phyloP scores from a whole-genome alignment of 2,329 filamentous ascomycete genomes.

The Aureobasidium sp. region DNA sequence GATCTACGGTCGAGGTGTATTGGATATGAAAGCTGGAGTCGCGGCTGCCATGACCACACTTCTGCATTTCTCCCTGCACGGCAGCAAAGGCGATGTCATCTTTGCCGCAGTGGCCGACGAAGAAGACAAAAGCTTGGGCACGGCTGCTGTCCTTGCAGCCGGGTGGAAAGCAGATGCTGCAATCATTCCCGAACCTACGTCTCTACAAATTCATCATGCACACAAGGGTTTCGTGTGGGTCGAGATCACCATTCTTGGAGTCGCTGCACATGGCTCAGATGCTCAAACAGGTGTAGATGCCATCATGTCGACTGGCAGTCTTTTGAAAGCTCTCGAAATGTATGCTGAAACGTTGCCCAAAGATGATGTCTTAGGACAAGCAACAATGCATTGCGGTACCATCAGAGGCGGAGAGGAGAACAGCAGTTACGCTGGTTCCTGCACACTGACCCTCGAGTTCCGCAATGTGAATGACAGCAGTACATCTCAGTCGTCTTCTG shows the following conservation, averaged over 20 bases:
- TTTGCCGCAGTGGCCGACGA: conserved; percentile 1
- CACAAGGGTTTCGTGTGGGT: conserved; percentile 14
- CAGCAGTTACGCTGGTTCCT: conserved; percentile 1
- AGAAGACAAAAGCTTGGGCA: neutral
- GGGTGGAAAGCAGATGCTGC: conserved; percentile 10
- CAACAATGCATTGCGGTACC: conserved; percentile 1
- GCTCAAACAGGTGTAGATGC: neutral
- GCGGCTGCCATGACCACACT: conserved; percentile 9
- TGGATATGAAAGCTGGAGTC: conserved; percentile 10
- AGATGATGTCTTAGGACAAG: neutral
- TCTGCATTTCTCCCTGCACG: neutral
- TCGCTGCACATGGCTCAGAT: conserved; percentile 4
- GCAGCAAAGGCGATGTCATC: conserved; percentile 1
- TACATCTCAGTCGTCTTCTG: neutral
- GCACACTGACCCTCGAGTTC: neutral
- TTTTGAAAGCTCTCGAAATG: neutral
- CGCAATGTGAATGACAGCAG: neutral
- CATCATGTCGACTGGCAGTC: neutral
- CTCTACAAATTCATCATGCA: neutral
- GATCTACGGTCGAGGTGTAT: conserved; percentile 1
- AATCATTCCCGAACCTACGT: conserved; percentile 1
- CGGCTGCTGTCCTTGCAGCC: neutral
- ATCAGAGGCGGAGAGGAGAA: conserved; percentile 5
- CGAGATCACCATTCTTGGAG: neutral
- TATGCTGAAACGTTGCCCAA: neutral